These are phyloP conservation scores for Musa schizocarpa DNA, from an alignment of 176 grass and related monocot species.

Conservation along the genomic window DNA sequence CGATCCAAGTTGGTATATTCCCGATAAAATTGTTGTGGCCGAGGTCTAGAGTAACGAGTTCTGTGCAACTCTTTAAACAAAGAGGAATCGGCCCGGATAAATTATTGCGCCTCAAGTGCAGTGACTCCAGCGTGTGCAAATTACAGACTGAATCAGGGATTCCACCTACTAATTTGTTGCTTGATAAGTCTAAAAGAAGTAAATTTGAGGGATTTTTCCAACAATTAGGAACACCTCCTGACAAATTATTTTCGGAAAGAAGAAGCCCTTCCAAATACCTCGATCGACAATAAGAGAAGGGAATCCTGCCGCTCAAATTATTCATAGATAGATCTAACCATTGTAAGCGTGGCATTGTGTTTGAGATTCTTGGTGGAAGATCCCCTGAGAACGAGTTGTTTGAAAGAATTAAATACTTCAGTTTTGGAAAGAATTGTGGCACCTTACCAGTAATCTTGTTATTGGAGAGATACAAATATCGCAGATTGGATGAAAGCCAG, in stretches of 20 bases:
- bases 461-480: neutral
- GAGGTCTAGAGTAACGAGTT: neutral
- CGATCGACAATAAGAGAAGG: neutral
- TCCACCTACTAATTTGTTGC: neutral
- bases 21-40: neutral
- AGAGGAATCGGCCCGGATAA: neutral
- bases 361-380: neutral
- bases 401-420: neutral
- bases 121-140: neutral
- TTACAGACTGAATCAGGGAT: neutral
- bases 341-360: neutral
- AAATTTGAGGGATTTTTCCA: neutral
- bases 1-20: neutral
- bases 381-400: neutral
- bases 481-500: neutral
- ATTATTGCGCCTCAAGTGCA: neutral
- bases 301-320: neutral
- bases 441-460: neutral
- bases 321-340: neutral
- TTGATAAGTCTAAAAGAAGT: neutral
- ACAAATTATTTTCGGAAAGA: neutral
- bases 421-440: neutral
- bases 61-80: neutral
- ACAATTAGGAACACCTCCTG: neutral
- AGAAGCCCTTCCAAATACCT: neutral